phyloP scores from a whole-genome alignment of 225 moss, liverwort and hornwort genomes.

The Thuidium tamariscinum region DNA sequence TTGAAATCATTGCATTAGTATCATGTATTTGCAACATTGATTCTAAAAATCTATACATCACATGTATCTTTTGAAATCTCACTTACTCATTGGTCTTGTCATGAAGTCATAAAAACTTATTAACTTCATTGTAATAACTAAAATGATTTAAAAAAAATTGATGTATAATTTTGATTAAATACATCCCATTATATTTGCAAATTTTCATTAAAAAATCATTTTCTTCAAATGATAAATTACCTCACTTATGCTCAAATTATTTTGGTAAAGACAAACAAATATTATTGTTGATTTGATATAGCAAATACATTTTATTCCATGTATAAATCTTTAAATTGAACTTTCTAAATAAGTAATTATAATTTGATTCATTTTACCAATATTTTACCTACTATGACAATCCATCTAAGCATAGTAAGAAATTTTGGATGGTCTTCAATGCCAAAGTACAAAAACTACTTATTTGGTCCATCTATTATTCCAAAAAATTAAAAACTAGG shows the following conservation, averaged over 20 bases:
- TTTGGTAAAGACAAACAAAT: not conserved
- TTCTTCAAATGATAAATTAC: not conserved
- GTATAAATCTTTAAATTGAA: no score
- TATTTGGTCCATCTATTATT: not conserved
- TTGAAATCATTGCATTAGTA: no score
- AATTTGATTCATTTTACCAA: not conserved
- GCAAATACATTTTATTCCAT: not conserved
- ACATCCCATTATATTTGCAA: not conserved
- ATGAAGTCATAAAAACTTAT: not conserved
- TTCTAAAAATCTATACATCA: not conserved
- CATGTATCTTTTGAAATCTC: not conserved
- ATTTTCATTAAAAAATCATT: no score
- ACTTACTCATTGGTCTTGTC: not conserved
- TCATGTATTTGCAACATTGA: no score
- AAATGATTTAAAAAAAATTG: no score
- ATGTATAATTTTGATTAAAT: not conserved
- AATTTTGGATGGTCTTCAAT: not conserved
- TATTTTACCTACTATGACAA: not conserved
- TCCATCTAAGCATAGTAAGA: not conserved
- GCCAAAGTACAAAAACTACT: no score
- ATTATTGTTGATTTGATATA: not conserved
- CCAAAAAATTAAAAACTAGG: not conserved
- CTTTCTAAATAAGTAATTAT: no score
- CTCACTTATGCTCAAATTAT: not conserved
- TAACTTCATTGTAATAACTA: no score